Percentiles rank a stretch among this genome's conserved stretches.
These are phyloP conservation scores for Phytophthora pistaciae DNA, from an alignment of 352 stramenopile genomes.

Conservation along the genomic window DNA sequence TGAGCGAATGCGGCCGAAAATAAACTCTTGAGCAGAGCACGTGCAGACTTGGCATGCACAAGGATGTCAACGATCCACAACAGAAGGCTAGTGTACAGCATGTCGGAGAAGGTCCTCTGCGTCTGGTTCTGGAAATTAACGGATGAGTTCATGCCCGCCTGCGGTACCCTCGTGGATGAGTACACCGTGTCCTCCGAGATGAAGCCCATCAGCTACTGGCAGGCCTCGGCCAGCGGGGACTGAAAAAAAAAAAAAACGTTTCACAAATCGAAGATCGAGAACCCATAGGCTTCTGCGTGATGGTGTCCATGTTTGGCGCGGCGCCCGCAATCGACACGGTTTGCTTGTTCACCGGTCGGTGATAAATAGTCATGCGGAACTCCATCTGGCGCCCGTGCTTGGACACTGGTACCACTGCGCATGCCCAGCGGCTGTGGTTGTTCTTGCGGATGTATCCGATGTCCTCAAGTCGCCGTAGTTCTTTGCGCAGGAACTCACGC, in stretches of 20 bases:
- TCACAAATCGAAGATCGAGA: not conserved
- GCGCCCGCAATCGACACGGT: not conserved
- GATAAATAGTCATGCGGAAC: constrained; percentile 5
- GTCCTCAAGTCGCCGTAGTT: constrained; percentile 1
- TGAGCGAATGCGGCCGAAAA: not conserved
- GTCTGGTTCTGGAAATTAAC: not conserved
- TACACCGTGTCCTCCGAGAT: constrained; percentile 11
- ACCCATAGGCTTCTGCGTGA: constrained; percentile 7
- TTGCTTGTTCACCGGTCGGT: not conserved
- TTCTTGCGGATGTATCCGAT: constrained; percentile 14
- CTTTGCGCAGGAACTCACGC: constrained; percentile 2
- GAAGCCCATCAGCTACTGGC: constrained; percentile 10
- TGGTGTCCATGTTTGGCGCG: not conserved
- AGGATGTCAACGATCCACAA: not conserved
- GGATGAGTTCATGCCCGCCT: not conserved
- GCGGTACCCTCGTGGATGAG: not conserved
- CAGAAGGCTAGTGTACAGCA: not conserved
- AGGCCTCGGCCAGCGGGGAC: not conserved
- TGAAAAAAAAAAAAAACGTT: constrained; percentile 6
- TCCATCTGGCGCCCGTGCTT: constrained; percentile 1
- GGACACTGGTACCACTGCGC: constrained; percentile 4
- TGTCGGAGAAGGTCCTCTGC: not conserved
- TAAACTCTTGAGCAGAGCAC: not conserved
- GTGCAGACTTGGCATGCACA: not conserved
- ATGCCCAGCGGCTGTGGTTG: constrained; percentile 6